Evolutionary conservation across 2,329 filamentous ascomycete genomes (phyloP).

Genomic region (Hawksworthiomyces lignivorus): DNA sequence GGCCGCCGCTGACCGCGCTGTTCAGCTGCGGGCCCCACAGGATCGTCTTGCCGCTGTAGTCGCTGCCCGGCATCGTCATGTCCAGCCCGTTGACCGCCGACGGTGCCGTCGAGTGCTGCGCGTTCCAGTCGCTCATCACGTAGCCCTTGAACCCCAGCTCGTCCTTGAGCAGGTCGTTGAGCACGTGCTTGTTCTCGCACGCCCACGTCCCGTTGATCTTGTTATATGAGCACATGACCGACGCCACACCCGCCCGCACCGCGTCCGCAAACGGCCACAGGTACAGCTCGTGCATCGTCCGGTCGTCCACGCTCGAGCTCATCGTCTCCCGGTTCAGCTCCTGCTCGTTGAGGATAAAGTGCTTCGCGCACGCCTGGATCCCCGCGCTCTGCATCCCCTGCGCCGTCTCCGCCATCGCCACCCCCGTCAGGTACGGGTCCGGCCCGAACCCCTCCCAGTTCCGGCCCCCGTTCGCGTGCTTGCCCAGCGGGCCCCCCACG

Average conservation of each 20-base stretch:
- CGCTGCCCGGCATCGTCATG: constrained; percentile 72
- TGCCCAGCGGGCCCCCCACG: constrained; percentile 66
- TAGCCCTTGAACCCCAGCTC: constrained; percentile 68
- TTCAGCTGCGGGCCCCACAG: constrained; percentile 49
- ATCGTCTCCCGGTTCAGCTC: constrained; percentile 49
- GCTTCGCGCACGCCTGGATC: constrained; percentile 46
- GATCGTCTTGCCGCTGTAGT: constrained; percentile 44
- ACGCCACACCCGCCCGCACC: constrained; percentile 55
- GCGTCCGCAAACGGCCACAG: constrained; percentile 64
- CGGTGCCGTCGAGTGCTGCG: constrained; percentile 63
- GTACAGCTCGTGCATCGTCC: constrained; percentile 60
- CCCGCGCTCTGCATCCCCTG: constrained; percentile 46
- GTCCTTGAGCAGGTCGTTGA: constrained; percentile 58
- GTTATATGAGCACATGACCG: constrained; percentile 68
- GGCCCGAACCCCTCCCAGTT: constrained; percentile 81
- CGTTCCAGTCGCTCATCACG: constrained; percentile 59
- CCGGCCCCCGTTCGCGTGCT: constrained; percentile 63
- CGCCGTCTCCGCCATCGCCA: constrained; percentile 55
- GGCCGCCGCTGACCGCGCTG: constrained; percentile 47
- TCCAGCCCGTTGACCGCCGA: constrained; percentile 64
- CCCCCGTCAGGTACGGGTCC: constrained; percentile 65
- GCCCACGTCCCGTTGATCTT: constrained; percentile 61
- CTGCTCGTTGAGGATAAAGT: constrained; percentile 65
- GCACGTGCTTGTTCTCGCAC: constrained; percentile 54
- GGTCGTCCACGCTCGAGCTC: constrained; percentile 53